phyloP scores from a whole-genome alignment of 2,329 filamentous ascomycete species.

The Aspergillus caelatus region DNA sequence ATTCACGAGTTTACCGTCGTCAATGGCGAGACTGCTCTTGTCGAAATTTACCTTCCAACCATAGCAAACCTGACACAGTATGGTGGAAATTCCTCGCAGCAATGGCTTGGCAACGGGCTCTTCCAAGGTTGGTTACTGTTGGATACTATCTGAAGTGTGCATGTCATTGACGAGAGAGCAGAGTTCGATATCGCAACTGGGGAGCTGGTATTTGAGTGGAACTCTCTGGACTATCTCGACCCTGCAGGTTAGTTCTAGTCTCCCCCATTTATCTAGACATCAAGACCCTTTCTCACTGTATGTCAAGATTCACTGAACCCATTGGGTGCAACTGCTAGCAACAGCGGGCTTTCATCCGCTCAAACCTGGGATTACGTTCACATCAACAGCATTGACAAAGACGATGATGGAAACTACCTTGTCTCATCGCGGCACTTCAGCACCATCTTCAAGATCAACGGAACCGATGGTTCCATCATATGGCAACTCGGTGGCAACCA shows the following conservation, averaged over 20 bases:
- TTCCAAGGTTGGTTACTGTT: not conserved
- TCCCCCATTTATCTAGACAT: not conserved
- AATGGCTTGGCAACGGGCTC: not conserved
- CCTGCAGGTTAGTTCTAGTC: not conserved
- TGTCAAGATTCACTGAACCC: not conserved
- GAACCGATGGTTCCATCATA: conserved; percentile 29
- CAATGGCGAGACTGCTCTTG: not conserved
- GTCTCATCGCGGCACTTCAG: conserved; percentile 31
- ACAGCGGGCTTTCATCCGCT: not conserved
- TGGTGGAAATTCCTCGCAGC: not conserved
- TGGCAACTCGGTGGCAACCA: conserved; percentile 30
- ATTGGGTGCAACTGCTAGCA: not conserved
- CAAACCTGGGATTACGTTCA: conserved; percentile 36
- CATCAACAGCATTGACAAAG: conserved; percentile 26
- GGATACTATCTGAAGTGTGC: not conserved
- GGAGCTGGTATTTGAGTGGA: conserved; percentile 12
- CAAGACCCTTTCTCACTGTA: not conserved
- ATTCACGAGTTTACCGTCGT: not conserved
- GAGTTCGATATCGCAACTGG: conserved; percentile 7
- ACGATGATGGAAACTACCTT: conserved; percentile 28
- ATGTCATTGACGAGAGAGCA: not conserved
- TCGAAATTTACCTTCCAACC: not conserved
- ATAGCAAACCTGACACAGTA: not conserved
- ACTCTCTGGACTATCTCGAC: conserved; percentile 4
- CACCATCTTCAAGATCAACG: conserved; percentile 31